Percentiles rank a stretch among this genome's conserved stretches.
Evolutionary conservation across 805 yeast genomes (phyloP).

Genomic region (Grigorovia humatica): DNA sequence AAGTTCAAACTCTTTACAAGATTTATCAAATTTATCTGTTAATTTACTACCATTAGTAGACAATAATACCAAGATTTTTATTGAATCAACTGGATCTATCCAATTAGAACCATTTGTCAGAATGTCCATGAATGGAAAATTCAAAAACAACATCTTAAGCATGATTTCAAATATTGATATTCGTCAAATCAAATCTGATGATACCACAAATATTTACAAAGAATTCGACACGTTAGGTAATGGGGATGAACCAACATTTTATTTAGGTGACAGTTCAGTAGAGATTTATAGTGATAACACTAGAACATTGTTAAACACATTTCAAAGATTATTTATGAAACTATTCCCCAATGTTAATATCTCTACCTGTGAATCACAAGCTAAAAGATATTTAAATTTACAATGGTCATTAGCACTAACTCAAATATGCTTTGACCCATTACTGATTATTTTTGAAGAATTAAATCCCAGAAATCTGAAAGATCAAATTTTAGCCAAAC

Average conservation of each 20-base stretch:
- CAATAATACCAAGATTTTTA: constrained; percentile 41
- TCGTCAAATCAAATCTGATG: constrained; percentile 26
- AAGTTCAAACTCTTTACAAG: constrained; percentile 42
- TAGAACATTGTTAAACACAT: constrained; percentile 18
- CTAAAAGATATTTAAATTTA: constrained; percentile 49
- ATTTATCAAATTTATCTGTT: constrained; percentile 34
- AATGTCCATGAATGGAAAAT: constrained; percentile 32
- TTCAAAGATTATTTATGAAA: constrained; percentile 24
- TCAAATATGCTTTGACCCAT: constrained; percentile 65
- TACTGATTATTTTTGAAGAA: constrained; percentile 63
- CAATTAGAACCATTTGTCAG: constrained; percentile 61
- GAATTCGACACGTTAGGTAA: constrained; percentile 15
- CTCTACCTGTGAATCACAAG: constrained; percentile 26
- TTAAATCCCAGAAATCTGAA: constrained; percentile 49
- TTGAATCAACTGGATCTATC: constrained; percentile 64
- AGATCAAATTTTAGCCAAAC: constrained; percentile 71
- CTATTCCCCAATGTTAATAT: constrained; percentile 29
- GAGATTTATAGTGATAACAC: constrained; percentile 15
- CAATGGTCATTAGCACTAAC: constrained; percentile 86
- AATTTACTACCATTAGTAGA: constrained; percentile 31
- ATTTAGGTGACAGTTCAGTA: constrained; percentile 30
- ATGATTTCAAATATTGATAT: constrained; percentile 56
- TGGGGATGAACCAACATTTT: constrained; percentile 33
- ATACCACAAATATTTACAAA: constrained; percentile 19
- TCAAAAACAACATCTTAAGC: constrained; percentile 37